Base-by-base conservation (phyloP, 2,329 filamentous ascomycete species). In the Colletotrichum kahawae region DNA sequence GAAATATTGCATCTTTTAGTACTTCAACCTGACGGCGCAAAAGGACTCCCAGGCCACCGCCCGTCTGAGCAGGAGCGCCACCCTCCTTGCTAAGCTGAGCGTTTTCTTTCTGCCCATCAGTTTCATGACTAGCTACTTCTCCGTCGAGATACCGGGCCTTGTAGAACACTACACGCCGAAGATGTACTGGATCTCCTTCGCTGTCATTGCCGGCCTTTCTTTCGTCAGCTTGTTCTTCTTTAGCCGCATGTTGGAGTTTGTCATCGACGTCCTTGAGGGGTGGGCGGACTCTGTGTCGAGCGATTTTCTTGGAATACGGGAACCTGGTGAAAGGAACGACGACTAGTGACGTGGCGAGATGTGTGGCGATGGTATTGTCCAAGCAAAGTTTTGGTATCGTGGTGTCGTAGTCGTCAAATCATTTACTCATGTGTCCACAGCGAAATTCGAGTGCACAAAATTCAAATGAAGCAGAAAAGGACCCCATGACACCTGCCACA, bases 1-100 rank as follows among this genome's bases (percentile, higher is more conserved):
- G 8, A 57, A 48, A n/a, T 59, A 78, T 74, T 80, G 66, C 14
- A 67, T n/a, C 27, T 16, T 12, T 48, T 74, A 94, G 92, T 95
- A 95, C 82, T 95, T 95, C 87, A 95, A 94, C 82, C 88, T 95
- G 77, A 94, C 93, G 73, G 91, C 93, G 21, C 91, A 95, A 79
- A 95, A 94, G 81, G 93, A 95, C 82, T 94, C 93, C 0, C 90
- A 92, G 77, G 91, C 92, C 5, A 93, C 95, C 13, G 93, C 94
- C 74, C 89, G 92, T 24, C 88, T 95, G 24, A 95, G 93, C 1
- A 88, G 93, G 72, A 92, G 93, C 77, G 94, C 93, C 5, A 91
- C 95, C 6, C 85, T 95, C 7, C 87, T 95, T 13, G 93, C 93
- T 62, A 95, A 95, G 81, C 90, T 93, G 7, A 94, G 92, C 14